phyloP scores from a whole-genome alignment of 2,329 filamentous ascomycete genomes.

The Pseudogymnoascus sp. region DNA sequence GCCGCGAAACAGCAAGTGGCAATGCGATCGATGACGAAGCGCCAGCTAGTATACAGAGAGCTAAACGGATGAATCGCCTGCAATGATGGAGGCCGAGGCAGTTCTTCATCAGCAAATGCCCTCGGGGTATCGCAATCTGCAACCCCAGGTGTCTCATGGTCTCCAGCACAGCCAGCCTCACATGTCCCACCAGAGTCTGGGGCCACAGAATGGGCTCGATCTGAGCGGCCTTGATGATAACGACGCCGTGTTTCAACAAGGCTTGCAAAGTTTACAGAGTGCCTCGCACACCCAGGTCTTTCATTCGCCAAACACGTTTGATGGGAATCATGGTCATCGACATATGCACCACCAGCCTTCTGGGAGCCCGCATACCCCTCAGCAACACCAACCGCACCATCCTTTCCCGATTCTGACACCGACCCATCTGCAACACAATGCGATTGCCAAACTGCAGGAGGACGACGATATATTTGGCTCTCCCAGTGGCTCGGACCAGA shows the following conservation, averaged over 20 bases:
- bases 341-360: constrained; percentile 26
- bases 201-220: constrained; percentile 32
- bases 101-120: constrained; percentile 22
- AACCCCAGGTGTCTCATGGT: constrained; percentile 28
- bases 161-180: constrained; percentile 27
- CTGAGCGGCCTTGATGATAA: constrained; percentile 36
- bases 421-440: constrained; percentile 28
- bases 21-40: constrained; percentile 4
- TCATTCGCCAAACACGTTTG: constrained; percentile 30
- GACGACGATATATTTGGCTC: constrained; percentile 33
- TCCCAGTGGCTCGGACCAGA: constrained; percentile 33
- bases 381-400: constrained; percentile 32
- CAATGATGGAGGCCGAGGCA: constrained; percentile 6
- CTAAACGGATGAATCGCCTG: not conserved
- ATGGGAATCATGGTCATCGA: constrained; percentile 28
- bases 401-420: constrained; percentile 42
- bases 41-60: constrained; percentile 4
- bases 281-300: constrained; percentile 29
- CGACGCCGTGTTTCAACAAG: constrained; percentile 33
- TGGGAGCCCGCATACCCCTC: constrained; percentile 30
- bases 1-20: not conserved
- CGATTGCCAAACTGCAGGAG: constrained; percentile 30
- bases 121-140: constrained; percentile 24
- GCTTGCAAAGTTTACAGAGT: constrained; percentile 31
- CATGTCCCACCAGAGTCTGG: constrained; percentile 26